phyloP scores from a whole-genome alignment of 208 protist species.

The Leptomonas seymouri region DNA sequence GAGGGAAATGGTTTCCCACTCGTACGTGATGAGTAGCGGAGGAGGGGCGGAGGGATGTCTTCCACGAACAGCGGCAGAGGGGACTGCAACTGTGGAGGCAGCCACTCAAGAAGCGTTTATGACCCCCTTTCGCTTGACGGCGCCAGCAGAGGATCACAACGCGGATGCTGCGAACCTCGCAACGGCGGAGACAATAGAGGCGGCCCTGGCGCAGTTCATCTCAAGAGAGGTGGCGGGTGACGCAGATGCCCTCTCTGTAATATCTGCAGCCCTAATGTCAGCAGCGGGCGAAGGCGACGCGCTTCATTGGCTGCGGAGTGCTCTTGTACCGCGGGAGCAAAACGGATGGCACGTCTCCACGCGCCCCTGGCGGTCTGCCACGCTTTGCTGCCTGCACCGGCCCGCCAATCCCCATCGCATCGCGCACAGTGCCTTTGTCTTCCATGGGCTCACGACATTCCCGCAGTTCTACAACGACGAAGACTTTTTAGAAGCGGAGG shows the following conservation, averaged over 20 bases:
- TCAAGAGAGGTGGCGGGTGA: not conserved
- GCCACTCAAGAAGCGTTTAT: not conserved
- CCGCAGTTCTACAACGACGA: conserved; percentile 59
- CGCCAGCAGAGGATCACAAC: not conserved
- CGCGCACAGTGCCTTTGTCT: conserved; percentile 46
- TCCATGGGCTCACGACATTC: conserved; percentile 69
- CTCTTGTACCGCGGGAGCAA: conserved; percentile 25
- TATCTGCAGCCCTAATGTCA: not conserved
- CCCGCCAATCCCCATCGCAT: conserved; percentile 28
- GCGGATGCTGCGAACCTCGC: not conserved
- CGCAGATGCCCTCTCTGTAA: not conserved
- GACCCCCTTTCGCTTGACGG: not conserved
- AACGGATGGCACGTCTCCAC: conserved; percentile 16
- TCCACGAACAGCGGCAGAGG: not conserved
- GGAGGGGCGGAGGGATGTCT: not conserved
- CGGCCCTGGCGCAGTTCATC: conserved; percentile 4
- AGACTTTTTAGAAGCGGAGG: conserved; percentile 46
- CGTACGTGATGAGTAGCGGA: not conserved
- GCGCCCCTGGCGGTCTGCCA: not conserved
- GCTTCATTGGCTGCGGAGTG: conserved; percentile 24
- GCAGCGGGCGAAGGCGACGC: conserved; percentile 10
- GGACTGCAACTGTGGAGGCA: not conserved
- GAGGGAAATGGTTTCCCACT: conserved; percentile 1
- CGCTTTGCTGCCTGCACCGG: conserved; percentile 29
- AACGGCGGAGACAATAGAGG: conserved; percentile 9